These are phyloP conservation scores for Rubia yunnanensis DNA, from an alignment of 257 asterid species.

Conservation along the genomic window DNA sequence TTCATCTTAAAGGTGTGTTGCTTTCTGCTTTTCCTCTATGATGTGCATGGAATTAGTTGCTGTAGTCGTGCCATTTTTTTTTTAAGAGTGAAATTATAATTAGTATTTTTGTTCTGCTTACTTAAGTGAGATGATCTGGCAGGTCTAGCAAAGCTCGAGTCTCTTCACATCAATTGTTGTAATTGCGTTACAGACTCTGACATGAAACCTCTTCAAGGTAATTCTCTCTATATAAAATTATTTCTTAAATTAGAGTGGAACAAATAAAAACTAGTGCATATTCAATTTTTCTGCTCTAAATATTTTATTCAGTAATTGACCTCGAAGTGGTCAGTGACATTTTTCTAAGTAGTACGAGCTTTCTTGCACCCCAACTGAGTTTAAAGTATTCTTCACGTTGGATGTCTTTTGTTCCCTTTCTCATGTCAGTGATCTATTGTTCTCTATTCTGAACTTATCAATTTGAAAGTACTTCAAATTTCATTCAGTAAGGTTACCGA, in stretches of 20 bases:
- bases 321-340: background rate
- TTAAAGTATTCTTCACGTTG: background rate
- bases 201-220: conserved; percentile 83
- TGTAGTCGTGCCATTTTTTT: background rate
- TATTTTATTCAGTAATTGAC: background rate
- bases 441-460: conserved; percentile 45
- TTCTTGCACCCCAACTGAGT: background rate
- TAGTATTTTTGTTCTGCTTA: background rate
- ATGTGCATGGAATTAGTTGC: background rate
- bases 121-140: conserved; percentile 14
- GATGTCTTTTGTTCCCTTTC: background rate
- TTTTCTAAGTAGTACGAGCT: background rate
- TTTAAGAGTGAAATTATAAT: background rate
- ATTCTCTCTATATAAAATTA: background rate
- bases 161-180: conserved; percentile 85
- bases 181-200: conserved; percentile 84
- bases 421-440: conserved; percentile 4
- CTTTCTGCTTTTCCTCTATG: background rate
- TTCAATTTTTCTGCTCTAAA: background rate
- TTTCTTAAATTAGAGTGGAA: background rate
- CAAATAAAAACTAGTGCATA: background rate
- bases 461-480: conserved; percentile 67
- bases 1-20: conserved; percentile 65
- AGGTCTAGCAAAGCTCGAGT: conserved; percentile 79
- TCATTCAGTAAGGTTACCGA: conserved; percentile 87